Evolutionary conservation across 2,329 filamentous ascomycete genomes (phyloP).

Genomic region (Pleurostoma richardsiae): DNA sequence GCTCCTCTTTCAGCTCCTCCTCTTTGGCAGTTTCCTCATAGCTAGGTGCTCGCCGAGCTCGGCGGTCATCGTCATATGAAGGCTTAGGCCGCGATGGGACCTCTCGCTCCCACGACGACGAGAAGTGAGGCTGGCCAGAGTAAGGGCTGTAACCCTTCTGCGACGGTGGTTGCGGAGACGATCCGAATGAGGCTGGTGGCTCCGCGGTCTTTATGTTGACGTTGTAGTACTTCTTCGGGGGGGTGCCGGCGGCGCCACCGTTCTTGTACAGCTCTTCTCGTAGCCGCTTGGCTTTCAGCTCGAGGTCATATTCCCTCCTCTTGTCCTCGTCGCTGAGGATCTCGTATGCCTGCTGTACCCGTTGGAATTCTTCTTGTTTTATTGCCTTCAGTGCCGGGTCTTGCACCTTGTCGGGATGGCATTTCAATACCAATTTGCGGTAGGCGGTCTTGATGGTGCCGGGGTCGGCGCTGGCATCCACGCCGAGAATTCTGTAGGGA

Average conservation of each 20-base stretch:
- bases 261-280: constrained; percentile 45
- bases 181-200: constrained; percentile 31
- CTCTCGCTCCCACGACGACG: constrained; percentile 44
- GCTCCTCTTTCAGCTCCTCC: constrained; percentile 28
- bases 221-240: constrained; percentile 26
- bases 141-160: constrained; percentile 24
- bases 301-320: constrained; percentile 72
- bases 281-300: constrained; percentile 61
- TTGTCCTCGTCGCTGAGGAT: constrained; percentile 73
- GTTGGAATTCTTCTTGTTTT: constrained; percentile 85
- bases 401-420: constrained; percentile 87
- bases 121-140: constrained; percentile 17
- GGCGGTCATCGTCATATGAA: constrained; percentile 35
- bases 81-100: constrained; percentile 25
- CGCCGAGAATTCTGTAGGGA: constrained; percentile 73
- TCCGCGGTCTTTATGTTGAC: constrained; percentile 48
- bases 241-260: constrained; percentile 36
- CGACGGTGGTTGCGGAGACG: constrained; percentile 17
- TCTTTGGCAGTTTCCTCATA: constrained; percentile 27
- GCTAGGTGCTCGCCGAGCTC: constrained; percentile 40
- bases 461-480: constrained; percentile 65
- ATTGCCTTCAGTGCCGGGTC: constrained; percentile 69
- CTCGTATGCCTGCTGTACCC: constrained; percentile 90
- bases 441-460: constrained; percentile 73
- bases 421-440: constrained; percentile 81